Evolutionary conservation across 1,284 basidiomycete species (phyloP), one percentile per base, ranked within the genome.

Genomic region (Albatrellus sp.): DNA sequence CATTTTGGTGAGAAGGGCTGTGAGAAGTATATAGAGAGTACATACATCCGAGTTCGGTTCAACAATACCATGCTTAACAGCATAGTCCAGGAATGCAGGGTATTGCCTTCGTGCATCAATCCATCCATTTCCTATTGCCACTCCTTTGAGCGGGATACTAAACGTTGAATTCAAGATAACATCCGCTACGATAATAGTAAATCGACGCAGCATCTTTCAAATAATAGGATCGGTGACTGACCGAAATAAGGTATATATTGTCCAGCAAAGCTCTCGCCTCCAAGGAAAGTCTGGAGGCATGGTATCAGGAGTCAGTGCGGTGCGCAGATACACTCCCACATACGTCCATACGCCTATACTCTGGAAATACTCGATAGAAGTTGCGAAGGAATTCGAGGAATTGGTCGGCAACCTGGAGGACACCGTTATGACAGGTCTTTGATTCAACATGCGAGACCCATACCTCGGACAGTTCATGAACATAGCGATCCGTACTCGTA

Each of bases 241-340:
- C 87, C 86, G 54, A 96, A 91, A 62, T 92, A 94, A 11, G 96
- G 94, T 51, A 98, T 93, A 68, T 90, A 98, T 67, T 97, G 92
- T n/a, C 96, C 94, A n/a, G 92, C 94, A 58, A 83, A 98, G 50
- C 86, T 90, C 68, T 97, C 92, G 44, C 92, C 93, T 0, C 84
- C 84, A 8, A 97, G 67, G 60, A 92, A 96, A 1, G 90, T 93
- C 90, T 94, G 54, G 19, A 40, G 40, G 24, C 7, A 7, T 4
- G 24, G 24, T 24, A 7, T 24, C 24, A 24, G 24, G 24, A 24
- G 24, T 24, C 24, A 35, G 17, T 24, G n/a, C 16, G 45, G 32
- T 52, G 24, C 7, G 4, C 4, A 24, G 7, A 24, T 24, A 24
- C 7, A 24, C 7, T 24, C 24, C 24, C 45, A 72, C 90, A 57